A percentile compares a stretch with the other conserved stretches of the same genome.
These are phyloP conservation scores for Lithohypha guttulata DNA, from an alignment of 2,329 filamentous ascomycete genomes.

Conservation along the genomic window DNA sequence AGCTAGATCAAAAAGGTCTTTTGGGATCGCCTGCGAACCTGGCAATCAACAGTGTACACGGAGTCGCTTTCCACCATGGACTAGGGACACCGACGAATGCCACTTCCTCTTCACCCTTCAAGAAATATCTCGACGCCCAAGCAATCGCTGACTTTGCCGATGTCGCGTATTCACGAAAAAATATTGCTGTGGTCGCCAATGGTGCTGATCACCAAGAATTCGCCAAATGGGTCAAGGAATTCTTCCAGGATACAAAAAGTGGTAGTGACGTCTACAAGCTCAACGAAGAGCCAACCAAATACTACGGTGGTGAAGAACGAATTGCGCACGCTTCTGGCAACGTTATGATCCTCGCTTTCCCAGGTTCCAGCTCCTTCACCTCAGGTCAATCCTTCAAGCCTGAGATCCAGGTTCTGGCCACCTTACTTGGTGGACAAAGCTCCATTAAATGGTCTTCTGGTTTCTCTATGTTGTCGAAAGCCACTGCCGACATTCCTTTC, in stretches of 20 bases:
- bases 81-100: slow-evolving; percentile 72
- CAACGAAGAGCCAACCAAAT: slow-evolving; percentile 60
- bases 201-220: slow-evolving; percentile 67
- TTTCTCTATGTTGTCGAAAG: slow-evolving; percentile 82
- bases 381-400: slow-evolving; percentile 67
- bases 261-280: slow-evolving; percentile 42
- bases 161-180: slow-evolving; percentile 74
- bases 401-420: slow-evolving; percentile 74
- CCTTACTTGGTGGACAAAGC: slow-evolving; percentile 80
- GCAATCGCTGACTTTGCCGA: slow-evolving; percentile 65
- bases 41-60: slow-evolving; percentile 77
- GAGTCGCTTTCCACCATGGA: slow-evolving; percentile 82
- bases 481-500: slow-evolving; percentile 53
- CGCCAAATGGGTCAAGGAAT: slow-evolving; percentile 82
- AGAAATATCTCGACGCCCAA: slow-evolving; percentile 70
- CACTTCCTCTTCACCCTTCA: slow-evolving; percentile 57
- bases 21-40: slow-evolving; percentile 53
- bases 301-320: slow-evolving; percentile 91
- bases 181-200: slow-evolving; percentile 84
- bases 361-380: slow-evolving; percentile 67
- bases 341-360: slow-evolving; percentile 82
- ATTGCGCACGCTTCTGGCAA: slow-evolving; percentile 67
- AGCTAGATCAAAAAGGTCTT: slow-evolving; percentile 64
- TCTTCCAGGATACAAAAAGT: slow-evolving; percentile 64
- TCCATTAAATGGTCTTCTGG: slow-evolving; percentile 92